Evolutionary conservation across 352 stramenopile species (phyloP).

Genomic region (Phytophthora kernoviae): DNA sequence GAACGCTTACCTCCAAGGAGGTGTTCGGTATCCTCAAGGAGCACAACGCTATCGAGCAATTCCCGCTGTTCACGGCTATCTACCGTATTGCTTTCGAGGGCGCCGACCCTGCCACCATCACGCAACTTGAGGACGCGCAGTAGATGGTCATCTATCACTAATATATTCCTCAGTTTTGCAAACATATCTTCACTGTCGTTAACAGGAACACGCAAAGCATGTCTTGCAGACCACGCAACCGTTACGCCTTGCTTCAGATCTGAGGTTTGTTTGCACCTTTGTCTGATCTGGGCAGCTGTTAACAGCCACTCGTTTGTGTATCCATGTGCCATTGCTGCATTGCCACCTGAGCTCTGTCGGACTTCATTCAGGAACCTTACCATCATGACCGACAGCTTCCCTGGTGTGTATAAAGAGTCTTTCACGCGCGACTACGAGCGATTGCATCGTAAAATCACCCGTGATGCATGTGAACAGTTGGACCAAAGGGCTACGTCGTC

Average conservation of each 20-base stretch:
- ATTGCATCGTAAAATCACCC: constrained; percentile 51
- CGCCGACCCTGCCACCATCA: constrained; percentile 83
- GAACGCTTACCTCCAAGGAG: constrained; percentile 93
- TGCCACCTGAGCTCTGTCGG: background rate
- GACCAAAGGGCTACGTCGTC: constrained; percentile 62
- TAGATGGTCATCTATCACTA: constrained; percentile 21
- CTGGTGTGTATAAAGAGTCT: constrained; percentile 45
- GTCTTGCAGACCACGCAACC: background rate
- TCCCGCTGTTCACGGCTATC: constrained; percentile 92
- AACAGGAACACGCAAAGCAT: constrained; percentile 7
- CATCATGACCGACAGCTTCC: constrained; percentile 36
- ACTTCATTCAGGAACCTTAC: background rate
- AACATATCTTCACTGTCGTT: constrained; percentile 7
- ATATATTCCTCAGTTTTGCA: constrained; percentile 19
- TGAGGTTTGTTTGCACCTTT: background rate
- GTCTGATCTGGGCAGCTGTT: constrained; percentile 7
- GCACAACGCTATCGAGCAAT: constrained; percentile 82
- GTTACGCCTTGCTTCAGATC: constrained; percentile 25
- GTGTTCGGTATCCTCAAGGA: constrained; percentile 92
- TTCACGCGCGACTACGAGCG: constrained; percentile 64
- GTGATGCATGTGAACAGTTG: constrained; percentile 44
- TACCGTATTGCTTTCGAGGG: constrained; percentile 95
- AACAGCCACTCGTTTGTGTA: constrained; percentile 23
- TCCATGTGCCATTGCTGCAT: constrained; percentile 6
- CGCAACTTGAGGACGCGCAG: constrained; percentile 42